A percentile compares a stretch with the other conserved stretches of the same genome.
phyloP scores from a whole-genome alignment of 108 stramenopile species.

The Discostella stelligeroides region DNA sequence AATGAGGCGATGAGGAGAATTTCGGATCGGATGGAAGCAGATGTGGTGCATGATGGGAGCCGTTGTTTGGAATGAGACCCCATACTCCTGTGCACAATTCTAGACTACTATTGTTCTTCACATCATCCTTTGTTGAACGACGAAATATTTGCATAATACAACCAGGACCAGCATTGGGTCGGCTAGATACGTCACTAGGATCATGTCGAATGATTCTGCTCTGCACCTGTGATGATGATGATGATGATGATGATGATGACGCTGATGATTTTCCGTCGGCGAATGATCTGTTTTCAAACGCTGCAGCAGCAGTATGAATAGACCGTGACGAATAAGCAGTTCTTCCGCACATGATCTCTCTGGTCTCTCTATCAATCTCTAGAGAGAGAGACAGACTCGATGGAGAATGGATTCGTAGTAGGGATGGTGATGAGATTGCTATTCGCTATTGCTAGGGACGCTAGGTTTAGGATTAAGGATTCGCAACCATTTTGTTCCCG shows the following conservation, averaged over 20 bases:
- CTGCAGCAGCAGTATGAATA: neutral
- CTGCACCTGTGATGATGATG: too few relatives aligned
- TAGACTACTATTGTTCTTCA: neutral
- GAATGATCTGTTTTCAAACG: neutral
- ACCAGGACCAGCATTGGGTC: slow-evolving; percentile 6
- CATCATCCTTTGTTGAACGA: neutral
- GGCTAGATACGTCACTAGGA: neutral
- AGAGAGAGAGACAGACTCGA: too few relatives aligned
- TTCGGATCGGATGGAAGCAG: slow-evolving; percentile 45
- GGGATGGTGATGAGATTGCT: too few relatives aligned
- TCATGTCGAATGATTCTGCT: neutral
- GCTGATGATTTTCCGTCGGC: neutral
- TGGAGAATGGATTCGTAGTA: too few relatives aligned
- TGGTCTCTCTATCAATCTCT: too few relatives aligned
- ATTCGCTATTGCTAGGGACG: too few relatives aligned
- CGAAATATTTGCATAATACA: neutral
- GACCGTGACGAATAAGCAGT: neutral
- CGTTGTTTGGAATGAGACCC: slow-evolving; percentile 74
- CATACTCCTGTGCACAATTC: slow-evolving; percentile 35
- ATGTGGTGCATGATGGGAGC: slow-evolving; percentile 41
- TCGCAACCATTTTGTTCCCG: too few relatives aligned
- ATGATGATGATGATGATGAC: neutral
- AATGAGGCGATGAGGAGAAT: slow-evolving; percentile 61
- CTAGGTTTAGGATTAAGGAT: too few relatives aligned
- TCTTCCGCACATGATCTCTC: slow-evolving; percentile 4